These are phyloP conservation scores for Gnaphalium uliginosum DNA, from an alignment of 129 eudicot genomes.

Conservation along the genomic window DNA sequence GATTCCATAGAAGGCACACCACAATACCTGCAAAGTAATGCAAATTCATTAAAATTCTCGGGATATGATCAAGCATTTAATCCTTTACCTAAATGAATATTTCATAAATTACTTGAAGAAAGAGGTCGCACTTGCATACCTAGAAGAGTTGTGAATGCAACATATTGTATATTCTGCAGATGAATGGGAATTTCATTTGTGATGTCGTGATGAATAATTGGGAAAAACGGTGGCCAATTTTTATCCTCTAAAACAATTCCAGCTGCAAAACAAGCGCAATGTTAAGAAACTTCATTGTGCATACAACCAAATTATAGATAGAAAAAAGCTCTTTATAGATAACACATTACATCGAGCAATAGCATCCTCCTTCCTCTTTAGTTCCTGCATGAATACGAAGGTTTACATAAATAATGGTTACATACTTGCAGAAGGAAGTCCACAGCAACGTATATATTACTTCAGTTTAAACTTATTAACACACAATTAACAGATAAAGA, in stretches of 20 bases:
- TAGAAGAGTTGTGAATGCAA: conserved; percentile 82
- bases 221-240: conserved; percentile 94
- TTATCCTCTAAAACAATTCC: conserved; percentile 92
- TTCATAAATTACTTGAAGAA: conserved; percentile 7
- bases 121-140: conserved; percentile 49
- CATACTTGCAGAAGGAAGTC: neutral
- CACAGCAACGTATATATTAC: neutral
- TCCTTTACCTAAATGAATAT: neutral
- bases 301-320: conserved; percentile 2
- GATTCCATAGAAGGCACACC: conserved; percentile 77
- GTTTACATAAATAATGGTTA: neutral
- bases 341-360: conserved; percentile 61
- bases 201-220: conserved; percentile 93
- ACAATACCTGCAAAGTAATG: conserved; percentile 55
- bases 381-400: conserved; percentile 53
- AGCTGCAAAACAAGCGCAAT: conserved; percentile 52
- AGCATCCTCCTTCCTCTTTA: conserved; percentile 92
- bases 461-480: neutral
- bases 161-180: conserved; percentile 84
- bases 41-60: conserved; percentile 7
- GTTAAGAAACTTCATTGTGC: conserved; percentile 1
- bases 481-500: neutral
- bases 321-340: neutral
- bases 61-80: neutral
- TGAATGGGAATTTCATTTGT: conserved; percentile 92